Conservation (phyloP, 305 asterid species). For the Solanum hybrid region DNA sequence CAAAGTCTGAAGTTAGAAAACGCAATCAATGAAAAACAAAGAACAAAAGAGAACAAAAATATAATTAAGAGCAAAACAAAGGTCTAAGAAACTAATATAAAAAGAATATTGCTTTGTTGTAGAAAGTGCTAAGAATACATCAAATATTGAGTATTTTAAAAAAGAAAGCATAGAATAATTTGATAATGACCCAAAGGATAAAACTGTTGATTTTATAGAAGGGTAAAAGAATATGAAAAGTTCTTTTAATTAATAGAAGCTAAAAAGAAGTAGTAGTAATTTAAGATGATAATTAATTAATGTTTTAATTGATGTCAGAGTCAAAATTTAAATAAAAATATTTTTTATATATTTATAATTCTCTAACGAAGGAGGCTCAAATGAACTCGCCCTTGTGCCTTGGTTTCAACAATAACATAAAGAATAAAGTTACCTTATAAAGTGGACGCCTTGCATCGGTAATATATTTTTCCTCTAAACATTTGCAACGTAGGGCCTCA, state of each 20-base stretch:
- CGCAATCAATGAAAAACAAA: neutral
- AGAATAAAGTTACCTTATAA: neutral
- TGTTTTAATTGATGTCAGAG: neutral
- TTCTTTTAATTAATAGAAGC: neutral
- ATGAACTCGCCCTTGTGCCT: neutral
- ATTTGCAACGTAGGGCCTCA: neutral
- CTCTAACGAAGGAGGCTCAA: neutral
- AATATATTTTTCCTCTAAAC: neutral
- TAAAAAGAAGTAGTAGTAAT: neutral
- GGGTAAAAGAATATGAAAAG: no score
- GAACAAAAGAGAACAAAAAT: neutral
- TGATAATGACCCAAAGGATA: neutral
- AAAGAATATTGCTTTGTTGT: neutral
- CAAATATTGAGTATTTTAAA: no score
- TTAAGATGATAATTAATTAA: neutral
- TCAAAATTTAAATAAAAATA: neutral
- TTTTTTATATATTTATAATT: neutral
- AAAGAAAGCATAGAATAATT: neutral
- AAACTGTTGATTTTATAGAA: neutral
- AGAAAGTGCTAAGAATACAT: neutral
- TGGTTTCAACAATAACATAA: neutral
- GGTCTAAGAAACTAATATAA: no score
- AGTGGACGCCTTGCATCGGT: conserved; percentile 9
- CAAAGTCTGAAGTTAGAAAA: neutral
- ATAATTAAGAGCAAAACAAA: neutral